A percentile compares a stretch with the other conserved stretches of the same genome.
phyloP scores from a whole-genome alignment of 371 early-diverging fungal species.

The Syncephalis plumigaleata region DNA sequence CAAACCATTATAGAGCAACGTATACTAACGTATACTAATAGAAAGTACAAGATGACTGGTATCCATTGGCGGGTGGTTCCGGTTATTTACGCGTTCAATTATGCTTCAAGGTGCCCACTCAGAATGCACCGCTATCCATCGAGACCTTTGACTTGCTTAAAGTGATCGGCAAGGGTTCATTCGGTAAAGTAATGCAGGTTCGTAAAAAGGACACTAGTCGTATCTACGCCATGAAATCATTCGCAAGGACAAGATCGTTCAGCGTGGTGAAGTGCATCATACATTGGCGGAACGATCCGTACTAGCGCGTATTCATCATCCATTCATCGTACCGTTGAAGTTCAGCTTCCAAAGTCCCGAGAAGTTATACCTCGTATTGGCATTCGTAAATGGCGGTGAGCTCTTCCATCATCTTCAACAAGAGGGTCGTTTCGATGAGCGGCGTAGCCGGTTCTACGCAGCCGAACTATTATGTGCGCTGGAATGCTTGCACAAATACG shows the following conservation, averaged over 20 bases:
- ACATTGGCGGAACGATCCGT: slow-evolving; percentile 85
- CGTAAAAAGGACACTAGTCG: slow-evolving; percentile 84
- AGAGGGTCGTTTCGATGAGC: slow-evolving; percentile 53
- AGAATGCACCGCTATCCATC: slow-evolving; percentile 49
- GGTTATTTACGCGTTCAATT: slow-evolving; percentile 47
- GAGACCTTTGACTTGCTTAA: slow-evolving; percentile 89
- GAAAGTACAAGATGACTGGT: slow-evolving; percentile 35
- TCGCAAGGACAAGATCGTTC: slow-evolving; percentile 85
- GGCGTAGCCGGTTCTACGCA: slow-evolving; percentile 46
- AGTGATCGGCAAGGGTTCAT: slow-evolving; percentile 90
- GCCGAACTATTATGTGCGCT: slow-evolving; percentile 63
- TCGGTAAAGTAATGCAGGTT: slow-evolving; percentile 96
- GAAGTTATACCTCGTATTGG: slow-evolving; percentile 77
- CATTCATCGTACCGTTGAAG: slow-evolving; percentile 77
- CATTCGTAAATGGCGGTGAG: slow-evolving; percentile 90
- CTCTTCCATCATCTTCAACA: slow-evolving; percentile 78
- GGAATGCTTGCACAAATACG: slow-evolving; percentile 74
- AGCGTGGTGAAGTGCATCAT: slow-evolving; percentile 72
- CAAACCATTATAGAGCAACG: neutral
- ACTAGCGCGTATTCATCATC: slow-evolving; percentile 63
- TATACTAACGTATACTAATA: slow-evolving; percentile 1
- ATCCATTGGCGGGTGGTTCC: slow-evolving; percentile 32
- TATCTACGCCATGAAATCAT: slow-evolving; percentile 97
- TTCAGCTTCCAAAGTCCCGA: slow-evolving; percentile 77
- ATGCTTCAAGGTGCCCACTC: slow-evolving; percentile 31